Conservation (phyloP, 805 yeast genomes). For the Brettanomyces custersianus region DNA sequence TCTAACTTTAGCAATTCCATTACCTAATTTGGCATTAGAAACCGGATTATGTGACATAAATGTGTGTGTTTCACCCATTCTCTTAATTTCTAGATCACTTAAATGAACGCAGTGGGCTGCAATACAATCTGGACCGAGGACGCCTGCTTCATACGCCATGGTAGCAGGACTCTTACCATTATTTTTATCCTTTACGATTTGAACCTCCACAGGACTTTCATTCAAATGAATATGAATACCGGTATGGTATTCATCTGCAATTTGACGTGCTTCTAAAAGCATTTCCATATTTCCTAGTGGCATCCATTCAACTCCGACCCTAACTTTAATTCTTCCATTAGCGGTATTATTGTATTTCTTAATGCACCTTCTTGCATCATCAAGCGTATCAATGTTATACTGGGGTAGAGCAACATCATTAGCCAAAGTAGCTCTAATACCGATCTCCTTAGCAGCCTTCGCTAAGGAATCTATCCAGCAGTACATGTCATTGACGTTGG, state of each 20-base stretch:
- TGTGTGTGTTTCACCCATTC: constrained; percentile 4
- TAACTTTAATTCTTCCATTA: constrained; percentile 5
- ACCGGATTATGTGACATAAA: constrained; percentile 5
- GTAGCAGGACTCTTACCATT: constrained; percentile 3
- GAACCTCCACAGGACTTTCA: constrained; percentile 4
- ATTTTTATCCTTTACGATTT: constrained; percentile 1
- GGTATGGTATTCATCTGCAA: constrained; percentile 5
- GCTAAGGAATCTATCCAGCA: constrained; percentile 2
- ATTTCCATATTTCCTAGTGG: constrained; percentile 4
- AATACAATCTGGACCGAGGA: constrained; percentile 6
- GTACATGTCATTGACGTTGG: constrained; percentile 6
- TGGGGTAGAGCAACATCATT: constrained; percentile 5
- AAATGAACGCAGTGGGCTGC: constrained; percentile 8
- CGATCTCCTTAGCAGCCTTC: constrained; percentile 5
- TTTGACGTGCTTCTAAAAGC: constrained; percentile 2
- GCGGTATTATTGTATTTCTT: constrained; percentile 3
- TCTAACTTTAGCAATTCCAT: constrained; percentile 4
- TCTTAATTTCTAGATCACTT: constrained; percentile 4
- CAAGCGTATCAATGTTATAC: constrained; percentile 4
- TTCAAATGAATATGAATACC: constrained; percentile 7
- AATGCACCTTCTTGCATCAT: constrained; percentile 2
- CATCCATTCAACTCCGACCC: constrained; percentile 6
- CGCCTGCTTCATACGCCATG: constrained; percentile 5
- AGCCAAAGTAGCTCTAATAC: constrained; percentile 4
- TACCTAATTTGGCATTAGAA: constrained; percentile 6